A percentile compares a stretch with the other conserved stretches of the same genome.
Evolutionary conservation across 257 asterid species (phyloP).

Genomic region (Striga asiatica): DNA sequence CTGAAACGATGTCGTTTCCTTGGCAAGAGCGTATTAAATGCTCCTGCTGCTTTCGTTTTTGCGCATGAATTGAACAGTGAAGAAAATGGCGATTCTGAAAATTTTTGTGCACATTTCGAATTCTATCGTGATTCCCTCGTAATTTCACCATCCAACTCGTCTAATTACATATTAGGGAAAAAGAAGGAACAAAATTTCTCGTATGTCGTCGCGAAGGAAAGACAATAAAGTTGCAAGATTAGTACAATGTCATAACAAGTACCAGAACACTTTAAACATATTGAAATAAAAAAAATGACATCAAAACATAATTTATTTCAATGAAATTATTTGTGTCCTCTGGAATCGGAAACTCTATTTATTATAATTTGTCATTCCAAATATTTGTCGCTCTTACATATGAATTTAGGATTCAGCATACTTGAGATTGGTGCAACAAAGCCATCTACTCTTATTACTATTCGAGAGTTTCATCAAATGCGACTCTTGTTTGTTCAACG

Average conservation of each 20-base stretch:
- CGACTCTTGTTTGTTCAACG: constrained; percentile 9
- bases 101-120: too few species aligned
- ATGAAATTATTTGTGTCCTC: background rate
- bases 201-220: background rate
- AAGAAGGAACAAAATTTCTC: background rate
- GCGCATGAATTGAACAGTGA: too few species aligned
- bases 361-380: too few species aligned
- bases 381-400: too few species aligned
- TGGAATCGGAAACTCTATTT: background rate
- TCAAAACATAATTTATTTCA: constrained; percentile 9
- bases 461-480: constrained; percentile 8
- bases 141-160: too few species aligned
- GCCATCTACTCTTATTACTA: constrained; percentile 30
- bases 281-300: background rate
- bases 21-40: too few species aligned
- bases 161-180: background rate
- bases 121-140: too few species aligned
- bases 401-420: constrained; percentile 24
- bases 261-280: background rate
- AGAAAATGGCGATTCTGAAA: too few species aligned
- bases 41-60: too few species aligned
- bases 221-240: background rate
- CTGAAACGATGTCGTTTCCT: too few species aligned
- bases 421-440: constrained; percentile 27
- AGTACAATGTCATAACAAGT: background rate